A percentile compares a stretch with the other conserved stretches of the same genome.
These are phyloP conservation scores for Lepidium didymum DNA, from an alignment of 345 rosid species.

Conservation along the genomic window DNA sequence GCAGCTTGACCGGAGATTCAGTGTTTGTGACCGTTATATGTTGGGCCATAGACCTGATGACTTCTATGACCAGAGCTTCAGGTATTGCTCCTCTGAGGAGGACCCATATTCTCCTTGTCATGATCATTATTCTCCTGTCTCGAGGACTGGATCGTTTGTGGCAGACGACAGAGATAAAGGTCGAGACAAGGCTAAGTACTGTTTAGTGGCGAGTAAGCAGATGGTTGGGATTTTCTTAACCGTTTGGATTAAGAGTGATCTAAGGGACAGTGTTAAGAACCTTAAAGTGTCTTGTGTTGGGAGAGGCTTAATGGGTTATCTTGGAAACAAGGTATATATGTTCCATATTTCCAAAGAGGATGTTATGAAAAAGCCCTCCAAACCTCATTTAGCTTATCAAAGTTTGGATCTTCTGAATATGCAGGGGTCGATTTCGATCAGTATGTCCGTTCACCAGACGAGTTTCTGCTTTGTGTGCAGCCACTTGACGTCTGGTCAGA, in stretches of 20 bases:
- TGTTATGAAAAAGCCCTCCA: no score
- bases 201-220: slow-evolving; percentile 91
- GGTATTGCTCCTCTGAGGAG: slow-evolving; percentile 79
- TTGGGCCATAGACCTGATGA: slow-evolving; percentile 54
- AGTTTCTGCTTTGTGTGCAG: slow-evolving; percentile 97
- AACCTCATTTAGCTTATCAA: not conserved
- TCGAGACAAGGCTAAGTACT: slow-evolving; percentile 52
- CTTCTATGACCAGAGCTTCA: slow-evolving; percentile 49
- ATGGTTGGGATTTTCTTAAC: slow-evolving; percentile 97
- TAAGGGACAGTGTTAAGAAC: slow-evolving; percentile 61
- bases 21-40: slow-evolving; percentile 74
- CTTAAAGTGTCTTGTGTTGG: slow-evolving; percentile 97
- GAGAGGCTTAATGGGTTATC: slow-evolving; percentile 99
- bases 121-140: slow-evolving; percentile 43
- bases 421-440: slow-evolving; percentile 96
- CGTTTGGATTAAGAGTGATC: slow-evolving; percentile 85
- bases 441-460: slow-evolving; percentile 92
- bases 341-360: not conserved
- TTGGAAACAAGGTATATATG: slow-evolving; percentile 90
- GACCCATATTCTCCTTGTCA: slow-evolving; percentile 60
- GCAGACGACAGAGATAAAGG: slow-evolving; percentile 50
- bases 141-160: slow-evolving; percentile 42
- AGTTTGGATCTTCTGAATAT: slow-evolving; percentile 4
- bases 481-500: slow-evolving; percentile 95
- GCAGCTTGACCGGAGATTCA: slow-evolving; percentile 58